Percentiles rank a stretch among this genome's conserved stretches.
Evolutionary conservation across 192 early-diverging fungal genomes (phyloP).

Genomic region (Coemansia sp.): DNA sequence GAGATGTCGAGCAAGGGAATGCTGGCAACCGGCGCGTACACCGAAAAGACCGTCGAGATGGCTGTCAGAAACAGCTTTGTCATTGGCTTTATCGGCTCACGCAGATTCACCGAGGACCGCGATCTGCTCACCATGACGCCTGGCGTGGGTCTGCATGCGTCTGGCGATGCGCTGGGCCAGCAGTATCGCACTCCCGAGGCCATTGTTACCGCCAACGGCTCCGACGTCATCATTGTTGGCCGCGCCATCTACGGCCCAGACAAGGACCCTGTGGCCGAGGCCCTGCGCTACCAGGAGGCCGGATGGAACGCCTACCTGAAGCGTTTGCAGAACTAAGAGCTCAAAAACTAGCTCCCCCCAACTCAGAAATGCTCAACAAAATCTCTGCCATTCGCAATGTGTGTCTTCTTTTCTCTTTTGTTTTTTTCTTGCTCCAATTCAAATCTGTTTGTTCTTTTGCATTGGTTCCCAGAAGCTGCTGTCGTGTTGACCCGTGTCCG

Average conservation of each 20-base stretch:
- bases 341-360: background rate
- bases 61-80: slow-evolving; percentile 91
- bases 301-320: slow-evolving; percentile 96
- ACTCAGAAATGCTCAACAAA: background rate
- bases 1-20: slow-evolving; percentile 97
- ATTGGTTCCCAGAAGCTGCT: background rate
- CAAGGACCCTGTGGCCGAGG: slow-evolving; percentile 69
- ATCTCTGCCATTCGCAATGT: slow-evolving; percentile 3
- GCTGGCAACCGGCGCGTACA: slow-evolving; percentile 80
- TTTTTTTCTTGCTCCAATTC: background rate
- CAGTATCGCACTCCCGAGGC: slow-evolving; percentile 91
- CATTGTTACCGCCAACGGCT: slow-evolving; percentile 79
- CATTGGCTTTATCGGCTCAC: slow-evolving; percentile 87
- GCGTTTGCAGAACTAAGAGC: slow-evolving; percentile 26
- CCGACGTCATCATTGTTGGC: slow-evolving; percentile 98
- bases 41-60: slow-evolving; percentile 80
- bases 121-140: slow-evolving; percentile 97
- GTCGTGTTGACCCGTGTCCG: background rate
- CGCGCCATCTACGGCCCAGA: slow-evolving; percentile 93
- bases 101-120: slow-evolving; percentile 65
- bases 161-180: slow-evolving; percentile 89
- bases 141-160: slow-evolving; percentile 84
- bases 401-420: background rate
- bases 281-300: slow-evolving; percentile 83
- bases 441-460: slow-evolving; percentile 1